These are phyloP conservation scores for Volvox carteri DNA, from an alignment of 163 green algal genomes.

Conservation along the genomic window DNA sequence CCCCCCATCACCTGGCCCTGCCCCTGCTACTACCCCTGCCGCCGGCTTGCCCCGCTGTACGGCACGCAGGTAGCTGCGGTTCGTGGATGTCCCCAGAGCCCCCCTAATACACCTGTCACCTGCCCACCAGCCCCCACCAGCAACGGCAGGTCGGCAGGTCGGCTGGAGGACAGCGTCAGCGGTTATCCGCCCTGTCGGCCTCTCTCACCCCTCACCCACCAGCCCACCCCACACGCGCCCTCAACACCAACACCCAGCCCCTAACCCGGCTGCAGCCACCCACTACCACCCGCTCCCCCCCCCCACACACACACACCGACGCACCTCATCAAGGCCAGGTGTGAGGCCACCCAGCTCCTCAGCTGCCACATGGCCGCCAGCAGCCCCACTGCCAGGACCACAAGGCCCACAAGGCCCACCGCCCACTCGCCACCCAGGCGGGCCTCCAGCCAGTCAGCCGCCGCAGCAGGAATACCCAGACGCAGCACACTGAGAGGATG, in stretches of 20 bases:
- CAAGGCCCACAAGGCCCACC: not conserved
- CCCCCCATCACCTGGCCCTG: no score
- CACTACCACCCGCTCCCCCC: not conserved
- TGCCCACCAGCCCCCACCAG: no score
- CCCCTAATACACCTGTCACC: no score
- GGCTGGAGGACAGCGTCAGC: no score
- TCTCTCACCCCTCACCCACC: not conserved
- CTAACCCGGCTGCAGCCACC: not conserved
- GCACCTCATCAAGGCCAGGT: constrained; percentile 24
- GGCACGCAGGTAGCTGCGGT: no score
- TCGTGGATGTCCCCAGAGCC: no score
- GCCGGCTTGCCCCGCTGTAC: no score
- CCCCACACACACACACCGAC: not conserved
- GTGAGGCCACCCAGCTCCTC: constrained; percentile 34
- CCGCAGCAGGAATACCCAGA: not conserved
- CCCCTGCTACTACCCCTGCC: no score
- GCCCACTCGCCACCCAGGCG: constrained; percentile 10
- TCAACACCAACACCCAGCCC: no score
- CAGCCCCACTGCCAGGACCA: constrained; percentile 11
- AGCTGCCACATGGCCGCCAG: constrained; percentile 47
- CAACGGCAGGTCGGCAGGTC: no score
- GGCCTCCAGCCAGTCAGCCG: constrained; percentile 22
- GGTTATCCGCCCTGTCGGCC: no score
- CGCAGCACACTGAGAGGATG: constrained; percentile 40
- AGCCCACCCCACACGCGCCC: not conserved